Conservation (phyloP, 2,329 filamentous ascomycete species). For the Aspergillus sp. region DNA sequence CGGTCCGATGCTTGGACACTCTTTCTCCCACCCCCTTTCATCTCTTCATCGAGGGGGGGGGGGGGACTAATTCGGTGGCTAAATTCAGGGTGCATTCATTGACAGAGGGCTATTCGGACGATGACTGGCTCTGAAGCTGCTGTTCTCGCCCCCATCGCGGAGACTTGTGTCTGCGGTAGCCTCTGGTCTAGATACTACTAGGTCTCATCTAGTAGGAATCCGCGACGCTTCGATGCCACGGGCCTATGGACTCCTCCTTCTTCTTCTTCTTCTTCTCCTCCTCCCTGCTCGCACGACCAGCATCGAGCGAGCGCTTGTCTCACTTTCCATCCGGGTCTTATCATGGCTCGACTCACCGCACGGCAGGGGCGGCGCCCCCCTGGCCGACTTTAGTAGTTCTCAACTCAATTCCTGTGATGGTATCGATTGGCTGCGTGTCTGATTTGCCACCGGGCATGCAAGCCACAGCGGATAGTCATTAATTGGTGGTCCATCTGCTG, state of each 20-base stretch:
- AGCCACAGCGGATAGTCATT: slow-evolving; percentile 7
- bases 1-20: too few relatives aligned
- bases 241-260: not conserved
- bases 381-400: not conserved
- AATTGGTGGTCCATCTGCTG: not conserved
- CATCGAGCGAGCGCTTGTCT: slow-evolving; percentile 7
- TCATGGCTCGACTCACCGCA: slow-evolving; percentile 12
- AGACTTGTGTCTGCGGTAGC: not conserved
- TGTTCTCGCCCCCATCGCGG: not conserved
- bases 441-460: slow-evolving; percentile 2
- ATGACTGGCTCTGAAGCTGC: not conserved
- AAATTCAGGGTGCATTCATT: too few relatives aligned
- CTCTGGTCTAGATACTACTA: not conserved
- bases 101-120: too few relatives aligned
- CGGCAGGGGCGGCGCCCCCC: slow-evolving; percentile 4
- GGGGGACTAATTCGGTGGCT: too few relatives aligned
- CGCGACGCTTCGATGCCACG: not conserved
- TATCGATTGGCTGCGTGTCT: slow-evolving; percentile 1
- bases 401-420: slow-evolving; percentile 3
- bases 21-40: not conserved
- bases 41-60: not conserved
- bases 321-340: slow-evolving; percentile 6
- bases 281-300: not conserved
- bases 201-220: not conserved
- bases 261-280: not conserved